Evolutionary conservation across 495 filamentous ascomycete genomes (phyloP).

Genomic region (Rostrohypoxylon terebratum): DNA sequence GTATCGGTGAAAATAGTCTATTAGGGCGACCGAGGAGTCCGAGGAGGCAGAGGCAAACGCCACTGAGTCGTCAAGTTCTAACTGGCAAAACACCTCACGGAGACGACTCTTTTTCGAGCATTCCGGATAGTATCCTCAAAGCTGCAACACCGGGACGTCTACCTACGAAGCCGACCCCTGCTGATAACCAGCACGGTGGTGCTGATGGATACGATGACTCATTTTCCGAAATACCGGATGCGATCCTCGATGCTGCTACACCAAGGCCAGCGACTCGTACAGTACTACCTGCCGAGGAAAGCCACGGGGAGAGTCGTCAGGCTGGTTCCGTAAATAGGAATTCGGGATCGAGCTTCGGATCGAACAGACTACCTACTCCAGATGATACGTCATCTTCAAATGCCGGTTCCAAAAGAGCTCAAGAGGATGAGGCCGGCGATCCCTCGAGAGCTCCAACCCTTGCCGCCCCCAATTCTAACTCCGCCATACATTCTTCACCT

Average conservation of each 20-base stretch:
- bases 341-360: constrained; percentile 52
- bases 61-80: constrained; percentile 44
- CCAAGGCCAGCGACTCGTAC: constrained; percentile 49
- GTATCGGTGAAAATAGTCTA: constrained; percentile 17
- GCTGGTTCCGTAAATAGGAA: constrained; percentile 26
- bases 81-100: constrained; percentile 40
- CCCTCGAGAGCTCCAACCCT: constrained; percentile 15
- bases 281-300: constrained; percentile 7
- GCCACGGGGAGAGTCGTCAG: constrained; percentile 14
- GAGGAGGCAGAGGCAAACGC: constrained; percentile 34
- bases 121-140: constrained; percentile 47
- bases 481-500: constrained; percentile 45
- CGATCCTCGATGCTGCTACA: constrained; percentile 61
- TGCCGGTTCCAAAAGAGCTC: constrained; percentile 43
- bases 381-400: constrained; percentile 66
- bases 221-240: constrained; percentile 63
- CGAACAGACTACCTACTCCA: constrained; percentile 63
- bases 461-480: constrained; percentile 20
- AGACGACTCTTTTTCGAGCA: constrained; percentile 49
- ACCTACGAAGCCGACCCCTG: constrained; percentile 38
- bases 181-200: constrained; percentile 31
- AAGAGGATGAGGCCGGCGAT: constrained; percentile 36
- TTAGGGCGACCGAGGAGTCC: constrained; percentile 38
- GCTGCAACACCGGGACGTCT: constrained; percentile 47
- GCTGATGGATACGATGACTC: constrained; percentile 60